Base-by-base conservation (phyloP, 192 early-diverging fungal species). In the Lobosporangium transversale region DNA sequence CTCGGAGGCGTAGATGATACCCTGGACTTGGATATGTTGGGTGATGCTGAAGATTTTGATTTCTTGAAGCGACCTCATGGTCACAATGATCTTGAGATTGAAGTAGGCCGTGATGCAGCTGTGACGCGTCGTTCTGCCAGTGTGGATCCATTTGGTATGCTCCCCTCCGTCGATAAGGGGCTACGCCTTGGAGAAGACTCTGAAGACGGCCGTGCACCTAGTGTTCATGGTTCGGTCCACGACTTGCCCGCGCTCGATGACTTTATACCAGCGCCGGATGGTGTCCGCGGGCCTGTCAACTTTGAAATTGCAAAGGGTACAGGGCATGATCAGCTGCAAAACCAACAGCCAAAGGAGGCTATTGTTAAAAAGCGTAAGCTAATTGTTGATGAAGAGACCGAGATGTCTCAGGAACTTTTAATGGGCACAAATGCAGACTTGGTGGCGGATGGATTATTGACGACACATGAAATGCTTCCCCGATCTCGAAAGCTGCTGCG, bases 311-410 rank as follows among this genome's bases (percentile, higher is more conserved):
- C 86, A 12, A 84, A 87, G 44, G 84, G 58, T 15, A 58, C 79
- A 2, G 83, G 86, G n/a, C n/a, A n/a, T n/a, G 80, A 66, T 21
- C 79, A 58, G 69, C n/a, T n/a, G n/a, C n/a, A n/a, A n/a, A n/a
- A n/a, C n/a, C 33, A 27, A 61, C 54, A 23, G 8, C 47, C 49
- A n/a, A 53, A 40, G 47, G 69, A 58, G n/a, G 33, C 48, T 8
- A 66, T 56, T 8, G 55, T 81, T 40, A 85, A 86, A 56, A 82
- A 79, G 55, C 85, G 90, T 40, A 89, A 82, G 54, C 59, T 91
- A 2, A 66, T 89, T 30, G 83, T 94, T 2, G 92, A 94, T 64
- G 70, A 82, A 8, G 67, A 84, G n/a, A 94, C 87, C 1, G 89
- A 94, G 74, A 80, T 94, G 53, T 66, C 88, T 20, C 78, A 84